A percentile compares a stretch with the other conserved stretches of the same genome.
phyloP scores from a whole-genome alignment of 2,329 filamentous ascomycete species.

The Dactylellina leptospora region DNA sequence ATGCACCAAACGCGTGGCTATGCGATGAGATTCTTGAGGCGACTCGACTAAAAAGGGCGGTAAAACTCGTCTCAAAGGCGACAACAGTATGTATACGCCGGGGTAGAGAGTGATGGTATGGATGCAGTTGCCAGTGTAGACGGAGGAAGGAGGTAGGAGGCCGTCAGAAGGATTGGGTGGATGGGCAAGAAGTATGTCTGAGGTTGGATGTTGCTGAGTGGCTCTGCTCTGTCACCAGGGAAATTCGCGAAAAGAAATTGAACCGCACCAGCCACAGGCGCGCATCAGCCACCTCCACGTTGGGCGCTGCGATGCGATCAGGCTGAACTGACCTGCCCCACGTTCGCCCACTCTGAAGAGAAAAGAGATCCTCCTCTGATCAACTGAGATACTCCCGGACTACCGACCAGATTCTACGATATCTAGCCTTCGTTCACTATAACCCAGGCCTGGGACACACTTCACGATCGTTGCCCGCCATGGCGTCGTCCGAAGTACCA shows the following conservation, averaged over 20 bases:
- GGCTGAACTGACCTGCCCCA: conserved; percentile 26
- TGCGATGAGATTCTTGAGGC: not conserved
- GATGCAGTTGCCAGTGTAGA: not conserved
- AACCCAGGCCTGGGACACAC: not conserved
- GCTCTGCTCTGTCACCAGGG: conserved; percentile 17
- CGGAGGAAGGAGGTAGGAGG: not conserved
- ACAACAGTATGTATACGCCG: not conserved
- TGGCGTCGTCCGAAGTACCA: conserved; percentile 78
- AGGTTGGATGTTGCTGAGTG: conserved; percentile 16
- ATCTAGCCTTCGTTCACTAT: not conserved
- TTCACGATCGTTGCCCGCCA: conserved; percentile 60
- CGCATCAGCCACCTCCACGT: conserved; percentile 9
- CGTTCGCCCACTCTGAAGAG: no score
- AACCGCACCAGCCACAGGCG: conserved; percentile 25
- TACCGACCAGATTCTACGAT: not conserved
- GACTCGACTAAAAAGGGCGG: not conserved
- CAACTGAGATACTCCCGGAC: no score
- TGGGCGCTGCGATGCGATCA: conserved; percentile 8
- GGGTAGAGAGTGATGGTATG: not conserved
- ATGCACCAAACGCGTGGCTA: conserved; percentile 10
- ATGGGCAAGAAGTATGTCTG: not conserved
- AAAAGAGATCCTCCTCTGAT: no score
- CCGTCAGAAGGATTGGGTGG: not conserved
- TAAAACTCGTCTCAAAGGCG: no score
- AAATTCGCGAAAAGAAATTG: conserved; percentile 52